A percentile compares a stretch with the other conserved stretches of the same genome.
phyloP scores from a whole-genome alignment of 2,329 filamentous ascomycete species.

The Alternaria postmessia region DNA sequence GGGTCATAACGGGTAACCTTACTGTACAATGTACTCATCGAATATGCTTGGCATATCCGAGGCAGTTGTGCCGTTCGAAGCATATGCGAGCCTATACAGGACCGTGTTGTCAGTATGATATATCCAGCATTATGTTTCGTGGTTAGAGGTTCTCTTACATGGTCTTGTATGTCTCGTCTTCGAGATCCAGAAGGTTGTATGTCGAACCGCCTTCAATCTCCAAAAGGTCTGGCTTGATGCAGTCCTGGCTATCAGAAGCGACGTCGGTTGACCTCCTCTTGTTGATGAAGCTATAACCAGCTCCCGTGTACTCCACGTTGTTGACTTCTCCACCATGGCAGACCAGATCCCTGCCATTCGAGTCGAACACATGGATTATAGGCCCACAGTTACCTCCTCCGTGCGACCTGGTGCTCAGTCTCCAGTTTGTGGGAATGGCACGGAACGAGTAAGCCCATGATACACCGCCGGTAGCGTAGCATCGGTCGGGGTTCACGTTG shows the following conservation, averaged over 20 bases:
- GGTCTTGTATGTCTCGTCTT: background rate
- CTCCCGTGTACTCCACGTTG: background rate
- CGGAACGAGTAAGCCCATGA: background rate
- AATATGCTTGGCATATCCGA: no score
- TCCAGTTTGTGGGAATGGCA: background rate
- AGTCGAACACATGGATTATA: background rate
- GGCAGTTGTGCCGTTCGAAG: background rate
- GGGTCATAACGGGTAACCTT: no score
- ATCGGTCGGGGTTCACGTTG: background rate
- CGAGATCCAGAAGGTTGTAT: background rate
- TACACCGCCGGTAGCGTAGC: background rate
- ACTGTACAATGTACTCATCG: no score
- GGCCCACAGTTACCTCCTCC: background rate
- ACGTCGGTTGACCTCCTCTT: background rate
- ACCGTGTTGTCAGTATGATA: rapidly evolving
- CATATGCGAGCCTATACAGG: background rate
- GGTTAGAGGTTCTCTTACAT: background rate
- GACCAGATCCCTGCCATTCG: background rate
- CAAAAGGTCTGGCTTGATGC: background rate
- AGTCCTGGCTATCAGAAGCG: background rate
- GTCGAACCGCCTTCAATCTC: background rate
- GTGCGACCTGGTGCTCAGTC: background rate
- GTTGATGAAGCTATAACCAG: background rate
- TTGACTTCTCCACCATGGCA: background rate
- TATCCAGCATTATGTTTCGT: rapidly evolving